These are phyloP conservation scores for Triticum aestivum DNA, from an alignment of 176 grass and related monocot genomes.

Conservation along the genomic window DNA sequence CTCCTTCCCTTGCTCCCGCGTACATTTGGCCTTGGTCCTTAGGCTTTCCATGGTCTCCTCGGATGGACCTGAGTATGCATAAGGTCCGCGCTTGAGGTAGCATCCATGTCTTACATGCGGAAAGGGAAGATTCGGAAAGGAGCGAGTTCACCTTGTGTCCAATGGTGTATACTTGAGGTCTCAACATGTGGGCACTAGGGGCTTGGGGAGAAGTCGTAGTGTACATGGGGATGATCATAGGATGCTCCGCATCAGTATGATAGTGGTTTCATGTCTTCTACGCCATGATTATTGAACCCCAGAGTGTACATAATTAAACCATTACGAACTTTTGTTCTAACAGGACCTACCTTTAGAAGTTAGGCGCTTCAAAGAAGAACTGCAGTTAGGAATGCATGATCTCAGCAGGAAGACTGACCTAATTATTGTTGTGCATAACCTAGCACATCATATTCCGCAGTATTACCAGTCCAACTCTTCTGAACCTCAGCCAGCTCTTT, in stretches of 20 bases:
- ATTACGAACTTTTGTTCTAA: conserved; percentile 24
- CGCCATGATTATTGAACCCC: conserved; percentile 5
- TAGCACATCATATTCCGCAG: conserved; percentile 73
- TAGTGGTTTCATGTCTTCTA: not conserved
- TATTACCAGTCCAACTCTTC: conserved; percentile 52
- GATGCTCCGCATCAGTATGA: not conserved
- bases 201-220: no score
- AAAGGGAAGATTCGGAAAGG: no score
- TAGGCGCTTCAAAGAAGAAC: conserved; percentile 71
- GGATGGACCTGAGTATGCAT: no score
- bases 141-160: no score
- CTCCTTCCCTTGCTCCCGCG: no score
- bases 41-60: no score
- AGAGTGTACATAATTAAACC: not conserved
- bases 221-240: no score
- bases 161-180: no score
- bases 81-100: no score
- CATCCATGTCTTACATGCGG: no score
- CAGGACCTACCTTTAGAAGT: conserved; percentile 73
- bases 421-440: conserved; percentile 91
- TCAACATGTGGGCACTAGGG: no score
- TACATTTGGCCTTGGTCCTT: no score
- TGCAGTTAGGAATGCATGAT: conserved; percentile 58
- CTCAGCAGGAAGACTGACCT: conserved; percentile 73
- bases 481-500: conserved; percentile 60